phyloP scores from a whole-genome alignment of 192 early-diverging fungal genomes.

The Backusella mclennaniae region DNA sequence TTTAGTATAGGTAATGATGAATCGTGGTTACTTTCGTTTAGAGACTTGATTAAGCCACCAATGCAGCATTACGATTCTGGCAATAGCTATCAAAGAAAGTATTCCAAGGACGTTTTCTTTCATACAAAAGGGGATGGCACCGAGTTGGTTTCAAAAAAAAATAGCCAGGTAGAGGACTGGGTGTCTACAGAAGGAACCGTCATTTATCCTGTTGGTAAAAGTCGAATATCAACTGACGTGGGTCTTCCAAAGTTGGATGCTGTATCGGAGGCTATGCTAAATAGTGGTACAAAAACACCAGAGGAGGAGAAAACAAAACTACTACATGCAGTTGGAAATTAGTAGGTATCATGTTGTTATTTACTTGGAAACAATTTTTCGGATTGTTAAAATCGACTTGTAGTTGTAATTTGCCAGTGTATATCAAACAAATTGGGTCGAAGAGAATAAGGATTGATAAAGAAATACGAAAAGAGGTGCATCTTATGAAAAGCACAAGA shows the following conservation, averaged over 20 bases:
- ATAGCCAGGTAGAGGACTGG: background rate
- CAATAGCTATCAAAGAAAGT: background rate
- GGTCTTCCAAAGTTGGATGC: background rate
- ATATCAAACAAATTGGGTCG: slow-evolving; percentile 28
- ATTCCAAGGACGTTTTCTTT: background rate
- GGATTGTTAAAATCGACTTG: background rate
- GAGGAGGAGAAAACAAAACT: background rate
- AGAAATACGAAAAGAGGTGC: slow-evolving; percentile 17
- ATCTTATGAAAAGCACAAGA: slow-evolving; percentile 27
- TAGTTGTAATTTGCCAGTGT: slow-evolving; percentile 25
- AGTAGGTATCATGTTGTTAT: slow-evolving; percentile 15
- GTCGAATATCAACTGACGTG: background rate
- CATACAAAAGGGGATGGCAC: background rate
- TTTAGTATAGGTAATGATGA: background rate
- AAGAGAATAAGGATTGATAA: slow-evolving; percentile 7
- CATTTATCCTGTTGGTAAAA: background rate
- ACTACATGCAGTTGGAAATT: background rate
- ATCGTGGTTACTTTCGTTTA: background rate
- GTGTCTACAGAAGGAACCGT: background rate
- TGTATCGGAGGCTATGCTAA: background rate
- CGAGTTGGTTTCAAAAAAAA: background rate
- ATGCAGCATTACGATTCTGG: background rate
- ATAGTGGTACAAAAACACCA: background rate
- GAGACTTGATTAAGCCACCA: background rate
- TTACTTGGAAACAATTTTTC: background rate